Conservation (phyloP, 495 filamentous ascomycete species). For the Penicillium macrosclerotiorum region DNA sequence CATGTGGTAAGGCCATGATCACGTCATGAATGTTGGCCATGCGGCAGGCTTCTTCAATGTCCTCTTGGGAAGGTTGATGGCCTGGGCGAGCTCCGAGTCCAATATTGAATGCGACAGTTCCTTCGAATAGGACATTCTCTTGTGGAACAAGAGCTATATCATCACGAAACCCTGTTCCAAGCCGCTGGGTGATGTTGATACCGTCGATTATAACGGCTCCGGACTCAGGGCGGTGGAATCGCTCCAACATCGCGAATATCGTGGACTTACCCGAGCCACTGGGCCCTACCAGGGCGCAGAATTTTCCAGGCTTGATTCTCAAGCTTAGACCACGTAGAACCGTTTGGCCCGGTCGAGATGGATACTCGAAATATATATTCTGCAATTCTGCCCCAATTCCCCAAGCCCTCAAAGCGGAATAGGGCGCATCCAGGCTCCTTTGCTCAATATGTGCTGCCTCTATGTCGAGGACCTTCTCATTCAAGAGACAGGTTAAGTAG, state of each 20-base stretch:
- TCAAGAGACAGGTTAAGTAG: slow-evolving; percentile 10
- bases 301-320: slow-evolving; percentile 53
- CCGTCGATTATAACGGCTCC: slow-evolving; percentile 41
- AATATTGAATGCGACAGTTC: slow-evolving; percentile 53
- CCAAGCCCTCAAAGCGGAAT: slow-evolving; percentile 6
- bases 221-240: slow-evolving; percentile 51
- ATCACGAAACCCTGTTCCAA: slow-evolving; percentile 42
- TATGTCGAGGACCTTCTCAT: slow-evolving; percentile 25
- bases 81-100: slow-evolving; percentile 46
- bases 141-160: slow-evolving; percentile 54
- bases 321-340: slow-evolving; percentile 55
- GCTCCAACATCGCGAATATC: slow-evolving; percentile 57
- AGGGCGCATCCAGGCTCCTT: not conserved
- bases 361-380: slow-evolving; percentile 58
- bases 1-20: slow-evolving; percentile 53
- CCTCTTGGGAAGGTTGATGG: slow-evolving; percentile 40
- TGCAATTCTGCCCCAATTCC: slow-evolving; percentile 48
- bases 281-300: slow-evolving; percentile 58
- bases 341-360: slow-evolving; percentile 50
- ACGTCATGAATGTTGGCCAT: slow-evolving; percentile 59
- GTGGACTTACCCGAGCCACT: slow-evolving; percentile 62
- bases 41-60: slow-evolving; percentile 56
- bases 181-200: slow-evolving; percentile 35
- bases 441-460: slow-evolving; percentile 18
- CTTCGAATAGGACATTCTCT: slow-evolving; percentile 52